A percentile compares a stretch with the other conserved stretches of the same genome.
Evolutionary conservation across 495 filamentous ascomycete species (phyloP).

Genomic region (Thermothielavioides terrestris): DNA sequence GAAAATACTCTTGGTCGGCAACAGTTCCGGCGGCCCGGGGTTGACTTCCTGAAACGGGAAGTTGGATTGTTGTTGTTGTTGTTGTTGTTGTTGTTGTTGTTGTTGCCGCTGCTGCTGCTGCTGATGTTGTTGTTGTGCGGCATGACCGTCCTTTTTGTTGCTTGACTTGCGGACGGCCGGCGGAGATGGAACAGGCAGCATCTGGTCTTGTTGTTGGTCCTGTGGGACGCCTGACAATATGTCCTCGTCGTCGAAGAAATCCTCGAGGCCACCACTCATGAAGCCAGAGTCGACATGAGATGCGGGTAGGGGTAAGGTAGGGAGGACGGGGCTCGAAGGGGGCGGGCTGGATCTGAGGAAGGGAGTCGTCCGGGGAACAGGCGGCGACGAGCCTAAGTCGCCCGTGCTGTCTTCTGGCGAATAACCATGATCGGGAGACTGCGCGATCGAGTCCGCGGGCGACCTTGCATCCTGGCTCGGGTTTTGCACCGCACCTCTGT

Average conservation of each 20-base stretch:
- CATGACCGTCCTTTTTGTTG: slow-evolving; percentile 7
- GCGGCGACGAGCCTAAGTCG: slow-evolving; percentile 72
- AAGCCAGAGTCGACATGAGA: slow-evolving; percentile 75
- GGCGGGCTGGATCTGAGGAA: slow-evolving; percentile 43
- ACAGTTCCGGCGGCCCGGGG: slow-evolving; percentile 36
- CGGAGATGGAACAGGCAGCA: slow-evolving; percentile 6
- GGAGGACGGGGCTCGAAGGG: slow-evolving; percentile 67
- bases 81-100: background rate
- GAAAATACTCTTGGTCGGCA: slow-evolving; percentile 39
- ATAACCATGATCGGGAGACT: slow-evolving; percentile 49
- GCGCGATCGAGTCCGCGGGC: slow-evolving; percentile 38
- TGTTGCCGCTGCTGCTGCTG: slow-evolving; percentile 3
- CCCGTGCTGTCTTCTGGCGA: slow-evolving; percentile 48
- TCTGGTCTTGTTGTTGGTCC: slow-evolving; percentile 13
- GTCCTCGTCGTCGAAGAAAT: slow-evolving; percentile 40
- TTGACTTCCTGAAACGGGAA: slow-evolving; percentile 34
- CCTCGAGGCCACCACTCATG: slow-evolving; percentile 65
- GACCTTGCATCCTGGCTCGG: slow-evolving; percentile 33
- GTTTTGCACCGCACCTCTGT: slow-evolving; percentile 12
- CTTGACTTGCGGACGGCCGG: slow-evolving; percentile 6
- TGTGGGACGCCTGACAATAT: slow-evolving; percentile 15
- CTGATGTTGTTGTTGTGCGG: slow-evolving; percentile 3
- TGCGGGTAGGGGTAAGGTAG: slow-evolving; percentile 47
- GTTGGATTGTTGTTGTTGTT: slow-evolving; percentile 15
- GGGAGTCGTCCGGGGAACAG: slow-evolving; percentile 48